These are phyloP conservation scores for Phytophthora nicotianae DNA, from an alignment of 352 stramenopile species.

Conservation along the genomic window DNA sequence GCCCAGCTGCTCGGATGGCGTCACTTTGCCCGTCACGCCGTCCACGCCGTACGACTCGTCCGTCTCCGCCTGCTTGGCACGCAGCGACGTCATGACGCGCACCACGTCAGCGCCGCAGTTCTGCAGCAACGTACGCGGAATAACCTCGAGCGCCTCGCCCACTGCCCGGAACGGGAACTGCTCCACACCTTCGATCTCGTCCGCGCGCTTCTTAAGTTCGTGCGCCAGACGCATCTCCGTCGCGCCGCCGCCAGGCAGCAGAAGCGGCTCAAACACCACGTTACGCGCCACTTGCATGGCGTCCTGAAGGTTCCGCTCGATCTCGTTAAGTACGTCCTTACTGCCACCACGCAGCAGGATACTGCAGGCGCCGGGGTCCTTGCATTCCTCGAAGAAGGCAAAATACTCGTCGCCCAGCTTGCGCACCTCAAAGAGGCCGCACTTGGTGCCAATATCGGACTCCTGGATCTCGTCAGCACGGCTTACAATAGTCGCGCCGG, in stretches of 20 bases:
- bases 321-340: slow-evolving; percentile 99
- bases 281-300: slow-evolving; percentile 99
- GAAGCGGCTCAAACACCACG: slow-evolving; percentile 97
- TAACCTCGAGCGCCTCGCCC: slow-evolving; percentile 98
- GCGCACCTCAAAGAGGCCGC: slow-evolving; percentile 97
- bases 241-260: slow-evolving; percentile 95
- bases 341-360: slow-evolving; percentile 97
- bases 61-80: slow-evolving; percentile 91
- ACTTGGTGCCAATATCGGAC: slow-evolving; percentile 98
- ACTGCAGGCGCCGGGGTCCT: slow-evolving; percentile 98
- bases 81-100: slow-evolving; percentile 97
- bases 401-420: slow-evolving; percentile 97
- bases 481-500: slow-evolving; percentile 97
- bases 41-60: slow-evolving; percentile 81
- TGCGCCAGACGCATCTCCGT: slow-evolving; percentile 99
- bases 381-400: slow-evolving; percentile 99
- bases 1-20: slow-evolving; percentile 94
- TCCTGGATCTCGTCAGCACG: slow-evolving; percentile 99
- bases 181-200: slow-evolving; percentile 95
- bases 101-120: slow-evolving; percentile 99
- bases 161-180: slow-evolving; percentile 98
- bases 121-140: slow-evolving; percentile 98
- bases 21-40: slow-evolving; percentile 91
- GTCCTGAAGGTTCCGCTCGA: slow-evolving; percentile 99
- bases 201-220: slow-evolving; percentile 92